Conservation (phyloP, 2,329 filamentous ascomycete genomes). For the Volutella citrinella region DNA sequence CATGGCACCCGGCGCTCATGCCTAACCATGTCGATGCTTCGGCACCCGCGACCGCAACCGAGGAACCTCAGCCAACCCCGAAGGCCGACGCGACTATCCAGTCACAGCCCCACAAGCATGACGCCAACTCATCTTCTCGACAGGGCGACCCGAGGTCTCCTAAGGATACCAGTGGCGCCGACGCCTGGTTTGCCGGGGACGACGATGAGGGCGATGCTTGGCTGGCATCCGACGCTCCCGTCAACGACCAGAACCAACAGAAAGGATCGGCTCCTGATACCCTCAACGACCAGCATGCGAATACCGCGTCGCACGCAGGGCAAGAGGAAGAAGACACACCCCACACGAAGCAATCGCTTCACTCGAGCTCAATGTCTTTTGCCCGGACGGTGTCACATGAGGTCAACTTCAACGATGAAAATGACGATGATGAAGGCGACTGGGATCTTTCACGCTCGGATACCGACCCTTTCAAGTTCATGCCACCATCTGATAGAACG, state of each 20-base stretch:
- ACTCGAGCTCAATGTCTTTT: slow-evolving; percentile 61
- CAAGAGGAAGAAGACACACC: too few relatives aligned
- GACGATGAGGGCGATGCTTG: slow-evolving; percentile 21
- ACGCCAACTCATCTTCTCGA: too few relatives aligned
- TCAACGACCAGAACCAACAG: too few relatives aligned
- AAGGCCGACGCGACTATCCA: too few relatives aligned
- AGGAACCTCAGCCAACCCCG: slow-evolving; percentile 20
- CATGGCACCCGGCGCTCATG: slow-evolving; percentile 42
- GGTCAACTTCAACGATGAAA: slow-evolving; percentile 56
- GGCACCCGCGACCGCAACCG: slow-evolving; percentile 14
- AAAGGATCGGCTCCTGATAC: slow-evolving; percentile 1
- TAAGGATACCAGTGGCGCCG: slow-evolving; percentile 6
- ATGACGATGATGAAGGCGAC: slow-evolving; percentile 60
- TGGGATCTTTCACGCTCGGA: slow-evolving; percentile 51
- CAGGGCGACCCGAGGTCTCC: slow-evolving; percentile 7
- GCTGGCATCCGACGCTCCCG: slow-evolving; percentile 23
- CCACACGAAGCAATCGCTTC: slow-evolving; percentile 48
- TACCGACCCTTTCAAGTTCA: slow-evolving; percentile 58
- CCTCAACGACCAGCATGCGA: slow-evolving; percentile 8
- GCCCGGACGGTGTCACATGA: slow-evolving; percentile 62
- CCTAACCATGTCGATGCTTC: slow-evolving; percentile 30
- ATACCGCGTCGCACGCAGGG: too few relatives aligned
- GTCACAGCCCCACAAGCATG: too few relatives aligned
- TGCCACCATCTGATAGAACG: slow-evolving; percentile 54
- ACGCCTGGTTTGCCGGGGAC: slow-evolving; percentile 20